Evolutionary conservation across 2,329 filamentous ascomycete species (phyloP), one percentile per base, ranked within the genome.

Genomic region (Colletotrichum trifolii): DNA sequence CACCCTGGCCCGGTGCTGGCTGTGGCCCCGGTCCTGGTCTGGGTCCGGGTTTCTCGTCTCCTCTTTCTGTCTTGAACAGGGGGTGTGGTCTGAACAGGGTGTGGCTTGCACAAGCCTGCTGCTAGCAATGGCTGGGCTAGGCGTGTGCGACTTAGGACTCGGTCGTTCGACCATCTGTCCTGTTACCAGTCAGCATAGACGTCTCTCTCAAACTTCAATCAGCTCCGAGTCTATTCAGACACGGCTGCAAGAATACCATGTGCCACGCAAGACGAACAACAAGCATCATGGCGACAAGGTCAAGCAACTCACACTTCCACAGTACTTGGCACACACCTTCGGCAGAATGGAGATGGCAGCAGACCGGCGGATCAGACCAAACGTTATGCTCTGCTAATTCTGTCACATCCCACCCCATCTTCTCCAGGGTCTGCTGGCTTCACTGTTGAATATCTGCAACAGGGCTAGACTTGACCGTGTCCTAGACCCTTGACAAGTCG

Each of bases 391-490:
- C 73, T 73, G 62, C 71, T 73, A 69, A 70, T 73, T 72, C 71
- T 72, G 72, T 75, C 73, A 71, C 74, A 74, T 73, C 71, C 25
- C 71, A 72, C 70, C 68, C 70, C 73, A 73, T 74, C 71, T 70
- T 73, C 65, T 69, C 70, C 69, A 66, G 71, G 71, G 67, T 64
- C 54, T 60, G 55, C 59, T 64, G 53, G 67, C 59, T 64, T 66
- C 54, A 60, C 48, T 66, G 63, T 60, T 66, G 59, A 66, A 64
- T 64, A 63, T 64, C 73, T 79, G 79, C 77, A 77, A 80, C 78
- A 79, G 73, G 76, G 76, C 77, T 77, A 76, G 73, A 75, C 73
- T 71, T 71, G 72, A 74, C 73, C 71, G 72, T 71, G 72, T 76
- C 70, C 71, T 67, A 71, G 25, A 25, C 25, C 25, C 25, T 25